A percentile compares a stretch with the other conserved stretches of the same genome.
These are phyloP conservation scores for Elongisporangium undulatum DNA, from an alignment of 352 stramenopile species.

Conservation along the genomic window DNA sequence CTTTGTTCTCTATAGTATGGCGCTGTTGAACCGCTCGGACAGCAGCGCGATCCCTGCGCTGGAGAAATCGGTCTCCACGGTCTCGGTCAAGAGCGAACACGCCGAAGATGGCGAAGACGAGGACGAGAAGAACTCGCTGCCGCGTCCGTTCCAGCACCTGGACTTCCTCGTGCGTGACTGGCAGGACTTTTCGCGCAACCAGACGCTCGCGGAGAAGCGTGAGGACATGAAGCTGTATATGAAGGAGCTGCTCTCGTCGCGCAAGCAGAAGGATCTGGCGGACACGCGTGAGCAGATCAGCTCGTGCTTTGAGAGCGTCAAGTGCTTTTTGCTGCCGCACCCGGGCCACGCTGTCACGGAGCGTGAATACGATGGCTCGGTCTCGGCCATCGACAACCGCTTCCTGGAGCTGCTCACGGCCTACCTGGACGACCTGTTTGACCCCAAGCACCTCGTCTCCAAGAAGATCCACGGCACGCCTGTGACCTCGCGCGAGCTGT, in stretches of 20 bases:
- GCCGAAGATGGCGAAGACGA: constrained; percentile 19
- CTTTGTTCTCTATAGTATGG: constrained; percentile 41
- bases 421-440: constrained; percentile 95
- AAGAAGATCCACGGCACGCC: constrained; percentile 95
- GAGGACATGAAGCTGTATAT: constrained; percentile 95
- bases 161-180: constrained; percentile 99
- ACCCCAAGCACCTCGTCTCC: constrained; percentile 68
- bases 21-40: constrained; percentile 45
- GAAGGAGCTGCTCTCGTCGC: constrained; percentile 88
- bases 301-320: constrained; percentile 94
- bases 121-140: constrained; percentile 21
- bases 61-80: constrained; percentile 36
- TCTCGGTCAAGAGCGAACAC: constrained; percentile 19
- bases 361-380: constrained; percentile 95
- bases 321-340: constrained; percentile 96
- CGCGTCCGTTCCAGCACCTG: constrained; percentile 95
- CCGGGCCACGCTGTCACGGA: constrained; percentile 96
- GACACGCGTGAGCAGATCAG: constrained; percentile 96
- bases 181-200: constrained; percentile 95
- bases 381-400: constrained; percentile 91
- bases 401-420: constrained; percentile 94
- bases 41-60: constrained; percentile 15
- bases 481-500: constrained; percentile 93
- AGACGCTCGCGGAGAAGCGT: constrained; percentile 85
- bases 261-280: constrained; percentile 91